Conservation (phyloP, 495 filamentous ascomycete genomes). For the Xylaria venustula region DNA sequence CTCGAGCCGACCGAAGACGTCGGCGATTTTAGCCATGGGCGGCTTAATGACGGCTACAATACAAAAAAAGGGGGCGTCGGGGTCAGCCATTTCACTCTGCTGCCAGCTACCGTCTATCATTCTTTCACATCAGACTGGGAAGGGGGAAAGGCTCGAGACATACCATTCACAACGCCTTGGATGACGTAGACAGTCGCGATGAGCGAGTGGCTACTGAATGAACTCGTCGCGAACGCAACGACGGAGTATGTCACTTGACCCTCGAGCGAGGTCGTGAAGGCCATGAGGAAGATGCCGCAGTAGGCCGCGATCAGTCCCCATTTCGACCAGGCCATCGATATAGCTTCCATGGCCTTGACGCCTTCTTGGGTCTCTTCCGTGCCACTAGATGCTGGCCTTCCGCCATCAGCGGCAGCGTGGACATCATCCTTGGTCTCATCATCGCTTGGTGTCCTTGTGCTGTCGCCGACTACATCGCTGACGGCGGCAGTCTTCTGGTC, state of each 20-base stretch:
- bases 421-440: too few species aligned
- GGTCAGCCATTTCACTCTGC: not conserved
- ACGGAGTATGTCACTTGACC: constrained; percentile 45
- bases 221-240: constrained; percentile 49
- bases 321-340: constrained; percentile 48
- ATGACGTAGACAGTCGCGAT: constrained; percentile 58
- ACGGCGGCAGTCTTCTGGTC: not conserved
- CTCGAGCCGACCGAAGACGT: constrained; percentile 43
- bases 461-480: not conserved
- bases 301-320: constrained; percentile 45
- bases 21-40: constrained; percentile 43
- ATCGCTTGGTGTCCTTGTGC: not conserved
- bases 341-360: constrained; percentile 46
- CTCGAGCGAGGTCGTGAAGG: constrained; percentile 47
- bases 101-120: too few species aligned
- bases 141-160: constrained; percentile 22
- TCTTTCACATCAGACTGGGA: too few species aligned
- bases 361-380: constrained; percentile 22
- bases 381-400: not conserved
- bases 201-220: constrained; percentile 58
- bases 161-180: constrained; percentile 45
- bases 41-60: constrained; percentile 39
- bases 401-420: too few species aligned
- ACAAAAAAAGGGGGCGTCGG: too few species aligned
- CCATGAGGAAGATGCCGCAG: constrained; percentile 43